phyloP scores from a whole-genome alignment of 2,329 filamentous ascomycete species.

The Microdochium trichocladiopsis region DNA sequence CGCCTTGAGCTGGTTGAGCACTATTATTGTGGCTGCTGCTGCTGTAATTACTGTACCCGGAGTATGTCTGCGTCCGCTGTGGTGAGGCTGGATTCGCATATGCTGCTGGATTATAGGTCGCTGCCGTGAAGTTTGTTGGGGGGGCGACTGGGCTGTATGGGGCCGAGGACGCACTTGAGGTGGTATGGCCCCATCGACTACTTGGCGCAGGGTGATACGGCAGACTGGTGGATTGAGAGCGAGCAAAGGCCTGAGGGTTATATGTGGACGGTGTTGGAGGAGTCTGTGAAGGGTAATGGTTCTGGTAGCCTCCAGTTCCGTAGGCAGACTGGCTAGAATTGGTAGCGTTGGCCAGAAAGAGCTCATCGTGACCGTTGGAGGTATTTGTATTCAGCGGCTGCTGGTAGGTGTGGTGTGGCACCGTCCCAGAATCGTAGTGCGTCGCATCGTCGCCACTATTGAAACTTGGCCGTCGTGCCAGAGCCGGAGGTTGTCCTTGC shows the following conservation, averaged over 20 bases:
- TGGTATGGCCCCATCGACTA: background rate
- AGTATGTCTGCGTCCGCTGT: conserved; percentile 44
- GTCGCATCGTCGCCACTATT: conserved; percentile 66
- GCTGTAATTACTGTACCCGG: conserved; percentile 37
- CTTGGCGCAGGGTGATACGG: conserved; percentile 38
- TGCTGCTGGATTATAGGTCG: conserved; percentile 52
- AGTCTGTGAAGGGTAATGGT: conserved; percentile 39
- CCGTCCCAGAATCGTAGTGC: conserved; percentile 32
- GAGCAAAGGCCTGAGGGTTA: conserved; percentile 62
- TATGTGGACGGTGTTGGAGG: conserved; percentile 49
- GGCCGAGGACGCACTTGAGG: conserved; percentile 8
- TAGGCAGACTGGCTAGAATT: conserved; percentile 27
- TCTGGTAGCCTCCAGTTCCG: conserved; percentile 42
- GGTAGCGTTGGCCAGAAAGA: conserved; percentile 51
- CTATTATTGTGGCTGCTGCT: conserved; percentile 32
- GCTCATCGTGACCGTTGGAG: conserved; percentile 44
- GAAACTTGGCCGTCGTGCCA: conserved; percentile 60
- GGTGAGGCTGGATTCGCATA: conserved; percentile 38
- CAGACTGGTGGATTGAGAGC: conserved; percentile 44
- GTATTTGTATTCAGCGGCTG: conserved; percentile 23
- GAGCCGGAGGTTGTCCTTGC: conserved; percentile 15
- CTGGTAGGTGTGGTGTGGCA: conserved; percentile 20
- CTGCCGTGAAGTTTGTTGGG: conserved; percentile 38
- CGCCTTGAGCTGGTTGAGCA: conserved; percentile 10
- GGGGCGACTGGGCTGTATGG: conserved; percentile 26